A percentile compares a stretch with the other conserved stretches of the same genome.
Conservation (phyloP, 2,329 filamentous ascomycete genomes). For the Aspergillus sp. region DNA sequence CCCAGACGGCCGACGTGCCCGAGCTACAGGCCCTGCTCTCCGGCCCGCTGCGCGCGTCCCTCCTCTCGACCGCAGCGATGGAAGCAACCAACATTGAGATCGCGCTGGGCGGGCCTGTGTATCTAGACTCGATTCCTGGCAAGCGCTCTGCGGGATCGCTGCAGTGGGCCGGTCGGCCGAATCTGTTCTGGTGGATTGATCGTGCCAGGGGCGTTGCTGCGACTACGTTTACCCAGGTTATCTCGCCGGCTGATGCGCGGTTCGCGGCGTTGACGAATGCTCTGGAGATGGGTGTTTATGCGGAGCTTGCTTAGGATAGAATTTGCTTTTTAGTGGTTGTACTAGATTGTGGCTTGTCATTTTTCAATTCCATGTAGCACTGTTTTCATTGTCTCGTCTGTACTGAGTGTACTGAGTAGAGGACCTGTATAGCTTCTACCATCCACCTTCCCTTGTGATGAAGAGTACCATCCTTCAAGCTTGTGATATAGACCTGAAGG, state of each 20-base stretch:
- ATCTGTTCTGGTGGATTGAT: conserved; percentile 2
- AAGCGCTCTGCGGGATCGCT: background rate
- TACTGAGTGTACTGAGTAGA: no score
- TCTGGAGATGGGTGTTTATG: background rate
- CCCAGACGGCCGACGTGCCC: background rate
- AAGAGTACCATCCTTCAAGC: no score
- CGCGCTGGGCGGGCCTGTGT: background rate
- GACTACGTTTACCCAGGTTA: background rate
- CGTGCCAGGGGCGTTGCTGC: background rate
- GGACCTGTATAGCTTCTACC: no score
- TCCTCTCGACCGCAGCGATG: background rate
- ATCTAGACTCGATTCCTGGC: background rate
- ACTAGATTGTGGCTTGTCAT: background rate
- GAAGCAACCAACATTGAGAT: background rate
- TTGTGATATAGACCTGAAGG: no score
- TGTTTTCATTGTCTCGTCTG: no score
- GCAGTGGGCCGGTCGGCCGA: background rate
- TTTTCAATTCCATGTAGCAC: no score
- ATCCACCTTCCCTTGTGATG: no score
- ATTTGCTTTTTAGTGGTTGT: background rate
- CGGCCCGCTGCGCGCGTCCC: background rate
- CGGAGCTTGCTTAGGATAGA: background rate
- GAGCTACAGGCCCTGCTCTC: background rate
- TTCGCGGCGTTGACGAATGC: background rate
- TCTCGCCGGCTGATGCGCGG: background rate